Conservation (phyloP, 2,329 filamentous ascomycete genomes). For the Chaetothyriales sp. region DNA sequence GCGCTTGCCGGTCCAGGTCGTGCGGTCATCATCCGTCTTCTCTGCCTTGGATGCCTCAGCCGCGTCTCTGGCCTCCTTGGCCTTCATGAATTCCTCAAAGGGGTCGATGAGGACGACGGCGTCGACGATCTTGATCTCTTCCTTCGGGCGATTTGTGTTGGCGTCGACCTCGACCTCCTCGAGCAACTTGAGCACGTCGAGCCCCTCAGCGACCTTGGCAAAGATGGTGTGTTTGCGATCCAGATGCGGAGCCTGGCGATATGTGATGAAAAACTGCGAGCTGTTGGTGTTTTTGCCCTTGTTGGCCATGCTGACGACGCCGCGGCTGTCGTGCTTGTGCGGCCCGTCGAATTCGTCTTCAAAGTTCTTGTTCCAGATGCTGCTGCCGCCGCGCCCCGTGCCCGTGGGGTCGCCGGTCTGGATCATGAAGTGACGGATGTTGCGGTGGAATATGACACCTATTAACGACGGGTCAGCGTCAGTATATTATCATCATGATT, state of each 20-base stretch:
- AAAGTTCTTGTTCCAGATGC: constrained; percentile 90
- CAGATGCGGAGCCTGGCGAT: constrained; percentile 68
- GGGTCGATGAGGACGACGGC: constrained; percentile 82
- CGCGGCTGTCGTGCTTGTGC: constrained; percentile 63
- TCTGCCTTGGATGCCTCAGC: constrained; percentile 27
- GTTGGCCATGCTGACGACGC: constrained; percentile 86
- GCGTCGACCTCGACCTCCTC: constrained; percentile 63
- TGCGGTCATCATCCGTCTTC: constrained; percentile 61
- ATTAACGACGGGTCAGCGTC: constrained; percentile 17
- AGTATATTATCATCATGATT: not conserved
- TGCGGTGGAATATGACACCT: constrained; percentile 70
- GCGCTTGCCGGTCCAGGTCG: constrained; percentile 93
- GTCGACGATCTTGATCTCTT: constrained; percentile 67
- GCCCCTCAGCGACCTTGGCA: constrained; percentile 63
- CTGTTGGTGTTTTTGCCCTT: constrained; percentile 98
- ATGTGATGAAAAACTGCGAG: constrained; percentile 87
- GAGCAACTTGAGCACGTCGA: constrained; percentile 56
- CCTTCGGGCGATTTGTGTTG: constrained; percentile 57
- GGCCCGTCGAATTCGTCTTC: constrained; percentile 86
- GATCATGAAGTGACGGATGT: constrained; percentile 94
- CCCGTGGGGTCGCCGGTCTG: constrained; percentile 91
- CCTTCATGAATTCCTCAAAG: constrained; percentile 79
- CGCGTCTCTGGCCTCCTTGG: constrained; percentile 50
- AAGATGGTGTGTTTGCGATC: constrained; percentile 98
- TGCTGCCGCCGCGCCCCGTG: constrained; percentile 76